Conservation (phyloP, 495 filamentous ascomycete genomes). For the Oidiodendron maius region DNA sequence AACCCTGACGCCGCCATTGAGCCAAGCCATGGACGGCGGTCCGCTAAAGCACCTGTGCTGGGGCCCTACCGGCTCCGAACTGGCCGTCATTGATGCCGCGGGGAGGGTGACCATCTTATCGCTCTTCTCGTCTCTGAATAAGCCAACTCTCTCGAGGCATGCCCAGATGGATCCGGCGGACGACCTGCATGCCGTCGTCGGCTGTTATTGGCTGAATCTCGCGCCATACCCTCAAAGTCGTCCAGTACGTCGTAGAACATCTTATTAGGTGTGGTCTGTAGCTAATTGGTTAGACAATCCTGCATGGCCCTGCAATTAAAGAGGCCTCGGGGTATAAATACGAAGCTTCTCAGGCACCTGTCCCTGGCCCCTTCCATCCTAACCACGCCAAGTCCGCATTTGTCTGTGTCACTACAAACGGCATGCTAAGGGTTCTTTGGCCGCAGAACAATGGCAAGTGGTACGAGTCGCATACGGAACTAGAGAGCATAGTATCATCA, state of each 20-base stretch:
- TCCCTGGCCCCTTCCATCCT: conserved; percentile 64
- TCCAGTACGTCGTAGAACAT: conserved; percentile 32
- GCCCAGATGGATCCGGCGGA: conserved; percentile 57
- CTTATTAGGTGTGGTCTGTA: neutral
- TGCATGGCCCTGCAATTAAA: conserved; percentile 39
- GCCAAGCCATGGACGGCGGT: conserved; percentile 42
- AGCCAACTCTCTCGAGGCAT: conserved; percentile 46
- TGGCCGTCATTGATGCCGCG: conserved; percentile 69
- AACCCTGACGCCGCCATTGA: conserved; percentile 32
- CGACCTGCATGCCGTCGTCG: conserved; percentile 71
- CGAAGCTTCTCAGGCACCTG: conserved; percentile 40
- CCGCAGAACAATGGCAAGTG: conserved; percentile 61
- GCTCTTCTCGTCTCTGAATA: conserved; percentile 59
- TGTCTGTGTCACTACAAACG: conserved; percentile 63
- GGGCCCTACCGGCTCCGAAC: conserved; percentile 64
- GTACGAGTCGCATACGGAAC: conserved; percentile 58
- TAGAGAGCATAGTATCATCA: conserved; percentile 63
- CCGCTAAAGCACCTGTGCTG: conserved; percentile 72
- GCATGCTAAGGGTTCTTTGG: conserved; percentile 62
- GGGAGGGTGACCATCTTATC: conserved; percentile 68
- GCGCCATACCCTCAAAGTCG: conserved; percentile 30
- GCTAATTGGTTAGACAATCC: conserved; percentile 12
- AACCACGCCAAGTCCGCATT: conserved; percentile 58
- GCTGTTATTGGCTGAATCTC: conserved; percentile 75
- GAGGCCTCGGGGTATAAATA: conserved; percentile 37